Evolutionary conservation across 31 red algal species (phyloP), one percentile per base, ranked within the genome.

Genomic region (Bonnemaisonia californica): DNA sequence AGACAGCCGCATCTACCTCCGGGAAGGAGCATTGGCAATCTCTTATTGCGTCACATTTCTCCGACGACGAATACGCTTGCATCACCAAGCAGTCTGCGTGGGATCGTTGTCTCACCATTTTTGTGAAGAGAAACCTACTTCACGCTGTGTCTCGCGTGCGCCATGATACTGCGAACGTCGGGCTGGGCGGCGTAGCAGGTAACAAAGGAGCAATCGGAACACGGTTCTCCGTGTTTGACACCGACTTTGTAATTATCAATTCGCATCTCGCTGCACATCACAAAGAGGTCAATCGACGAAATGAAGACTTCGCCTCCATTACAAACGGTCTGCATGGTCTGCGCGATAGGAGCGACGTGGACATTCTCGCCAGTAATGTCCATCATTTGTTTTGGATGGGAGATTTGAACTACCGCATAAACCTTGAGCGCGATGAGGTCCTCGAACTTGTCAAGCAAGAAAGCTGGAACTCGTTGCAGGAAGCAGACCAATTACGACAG

Each of bases 401-500:
- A 3, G 95, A 98, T 77, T 71, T 98, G 7, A 98, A 98, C 73
- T 98, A 98, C 76, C 72, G 95, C 12, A 92, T 98, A 59, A 79
- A 91, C 56, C 74, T 98, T 4, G 72, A 79, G 26, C 54, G 86
- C 19, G 91, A 88, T 37, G 77, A 58, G 62, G 95, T 98, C 5
- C 60, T 98, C 39, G 65, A 77, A 27, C 63, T 62, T 38, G 81
- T 98, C 31, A 55, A 69, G 31, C 38, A 79, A n/a, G 22, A 41
- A 26, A 74, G 91, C 27, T 98, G 91, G 91, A 38, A 68, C 30
- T 26, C 33, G 1, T 69, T 98, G 11, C 81, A 80, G 24, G 58
- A 82, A 19, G 70, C 70, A 32, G 95, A 98, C 69, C 95, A 98
- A 71, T 79, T 98, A 1, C 69, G 69, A 13, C 69, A 78, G n/a